A percentile compares a stretch with the other conserved stretches of the same genome.
These are phyloP conservation scores for Sarocladium brachiariae DNA, from an alignment of 2,329 filamentous ascomycete species.

Conservation along the genomic window DNA sequence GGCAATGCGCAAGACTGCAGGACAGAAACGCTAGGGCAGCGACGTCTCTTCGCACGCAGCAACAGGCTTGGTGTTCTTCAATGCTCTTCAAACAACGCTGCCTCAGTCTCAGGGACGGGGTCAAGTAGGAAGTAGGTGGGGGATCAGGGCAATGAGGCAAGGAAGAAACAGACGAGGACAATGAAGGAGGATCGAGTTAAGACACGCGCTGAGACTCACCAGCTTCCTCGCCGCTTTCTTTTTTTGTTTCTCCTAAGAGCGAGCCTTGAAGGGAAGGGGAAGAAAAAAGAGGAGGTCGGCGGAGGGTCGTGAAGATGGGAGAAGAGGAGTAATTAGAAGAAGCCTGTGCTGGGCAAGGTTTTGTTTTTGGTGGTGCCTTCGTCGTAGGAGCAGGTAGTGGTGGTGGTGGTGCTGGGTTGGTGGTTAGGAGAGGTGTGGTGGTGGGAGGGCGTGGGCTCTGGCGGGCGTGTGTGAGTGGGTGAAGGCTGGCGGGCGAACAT, in stretches of 20 bases:
- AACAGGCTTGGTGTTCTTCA: too few relatives aligned
- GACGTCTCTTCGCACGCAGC: too few relatives aligned
- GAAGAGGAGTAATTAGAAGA: slow-evolving; percentile 20
- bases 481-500: neutral
- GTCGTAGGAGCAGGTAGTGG: neutral
- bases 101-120: neutral
- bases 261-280: slow-evolving; percentile 14
- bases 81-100: neutral
- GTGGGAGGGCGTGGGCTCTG: neutral
- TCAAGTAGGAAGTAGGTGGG: neutral
- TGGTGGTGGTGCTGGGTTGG: slow-evolving; percentile 11
- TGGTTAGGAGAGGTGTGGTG: neutral
- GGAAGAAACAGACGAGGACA: neutral
- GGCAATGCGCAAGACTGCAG: slow-evolving; percentile 6
- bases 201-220: neutral
- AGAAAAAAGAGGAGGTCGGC: slow-evolving; percentile 28
- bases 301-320: slow-evolving; percentile 26
- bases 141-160: neutral
- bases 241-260: slow-evolving; percentile 13
- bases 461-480: neutral
- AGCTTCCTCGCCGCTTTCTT: slow-evolving; percentile 8
- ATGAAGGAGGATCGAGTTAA: neutral
- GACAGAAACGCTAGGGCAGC: neutral
- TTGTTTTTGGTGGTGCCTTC: slow-evolving; percentile 23
- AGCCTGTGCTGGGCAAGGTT: slow-evolving; percentile 22